Base-by-base conservation (phyloP, 176 grass and related monocot species). In the Phoenix dactylifera region DNA sequence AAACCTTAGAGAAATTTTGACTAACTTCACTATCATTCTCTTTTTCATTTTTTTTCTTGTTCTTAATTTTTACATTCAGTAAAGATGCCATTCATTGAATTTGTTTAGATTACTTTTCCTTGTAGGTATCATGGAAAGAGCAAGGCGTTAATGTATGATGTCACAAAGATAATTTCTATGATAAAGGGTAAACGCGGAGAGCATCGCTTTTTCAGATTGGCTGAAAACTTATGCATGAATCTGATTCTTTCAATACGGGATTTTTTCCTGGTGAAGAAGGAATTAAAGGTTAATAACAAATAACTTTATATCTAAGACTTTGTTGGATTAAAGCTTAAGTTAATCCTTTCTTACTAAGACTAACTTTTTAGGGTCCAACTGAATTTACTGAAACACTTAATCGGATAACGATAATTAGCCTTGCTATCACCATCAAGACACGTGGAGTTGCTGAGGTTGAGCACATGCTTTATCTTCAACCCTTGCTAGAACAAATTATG, bases 351-450 rank as follows among this genome's bases (percentile, higher is more conserved):
- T 44, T 12, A 44, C 35, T 12, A 30, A 30, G 28, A 5, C 6
- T 44, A 44, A 44, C 35, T 44, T 44, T 44, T 44, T 62, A 97
- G 92, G 87, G 87, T 24, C 87, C 92, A 77, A 97, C 92, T 66
- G 92, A 97, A 61, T 97, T 97, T 63, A 97, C 92, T 55, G 92
- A 97, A 78, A 97, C 92, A 26, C 83, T 97, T 80, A 97, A 97
- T 56, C 81, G 92, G 56, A 97, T 88, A 85, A 97, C 92, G 6
- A 97, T 97, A 87, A 91, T 97, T 77, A 97, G 92, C 79, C 87
- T 97, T 59, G 92, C 92, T 52, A 91, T 97, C 57, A 97, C 92
- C 26, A 97, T 97, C 26, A 97, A 91, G 79, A 97, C 92, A 58
- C 86, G 87, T 59, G 92, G 92, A 56, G 87, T 97, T 73, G 92